These are phyloP conservation scores for Leccinum aurantiacum DNA, from an alignment of 768 basidiomycete species.

Conservation along the genomic window DNA sequence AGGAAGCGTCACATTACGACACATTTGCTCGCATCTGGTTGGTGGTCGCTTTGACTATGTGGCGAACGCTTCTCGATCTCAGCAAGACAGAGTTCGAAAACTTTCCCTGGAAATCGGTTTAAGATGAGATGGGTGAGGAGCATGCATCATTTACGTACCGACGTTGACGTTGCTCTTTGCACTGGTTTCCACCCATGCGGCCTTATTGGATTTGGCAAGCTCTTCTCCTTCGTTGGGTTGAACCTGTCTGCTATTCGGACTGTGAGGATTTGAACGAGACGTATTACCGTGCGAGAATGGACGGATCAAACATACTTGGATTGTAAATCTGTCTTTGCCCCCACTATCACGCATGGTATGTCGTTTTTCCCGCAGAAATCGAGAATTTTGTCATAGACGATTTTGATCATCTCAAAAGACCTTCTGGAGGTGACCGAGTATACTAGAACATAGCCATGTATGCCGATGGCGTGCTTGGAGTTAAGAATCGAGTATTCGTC, in stretches of 20 bases:
- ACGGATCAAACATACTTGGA: slow-evolving; percentile 54
- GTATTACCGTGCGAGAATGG: slow-evolving; percentile 8
- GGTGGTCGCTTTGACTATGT: slow-evolving; percentile 45
- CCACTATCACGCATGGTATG: slow-evolving; percentile 93
- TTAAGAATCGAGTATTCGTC: slow-evolving; percentile 96
- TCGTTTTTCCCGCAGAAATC: slow-evolving; percentile 81
- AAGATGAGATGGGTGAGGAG: background rate
- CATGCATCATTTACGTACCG: slow-evolving; percentile 52
- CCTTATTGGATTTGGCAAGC: slow-evolving; percentile 67
- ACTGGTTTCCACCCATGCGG: slow-evolving; percentile 86
- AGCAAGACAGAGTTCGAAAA: slow-evolving; percentile 79
- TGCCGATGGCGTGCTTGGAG: slow-evolving; percentile 91
- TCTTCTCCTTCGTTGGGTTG: slow-evolving; percentile 69
- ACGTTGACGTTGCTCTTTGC: slow-evolving; percentile 87
- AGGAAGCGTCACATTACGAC: slow-evolving; percentile 49
- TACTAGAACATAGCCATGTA: slow-evolving; percentile 95
- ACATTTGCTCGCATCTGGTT: slow-evolving; percentile 46
- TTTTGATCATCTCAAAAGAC: slow-evolving; percentile 93
- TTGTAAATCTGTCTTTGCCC: slow-evolving; percentile 84
- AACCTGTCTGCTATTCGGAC: slow-evolving; percentile 64
- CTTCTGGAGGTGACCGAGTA: slow-evolving; percentile 89
- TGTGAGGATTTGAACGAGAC: slow-evolving; percentile 31
- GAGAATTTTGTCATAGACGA: slow-evolving; percentile 91
- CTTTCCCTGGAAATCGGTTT: slow-evolving; percentile 52
- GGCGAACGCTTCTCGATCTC: slow-evolving; percentile 80